Evolutionary conservation across 306 rosid genomes (phyloP).

Genomic region (Inga laurina): DNA sequence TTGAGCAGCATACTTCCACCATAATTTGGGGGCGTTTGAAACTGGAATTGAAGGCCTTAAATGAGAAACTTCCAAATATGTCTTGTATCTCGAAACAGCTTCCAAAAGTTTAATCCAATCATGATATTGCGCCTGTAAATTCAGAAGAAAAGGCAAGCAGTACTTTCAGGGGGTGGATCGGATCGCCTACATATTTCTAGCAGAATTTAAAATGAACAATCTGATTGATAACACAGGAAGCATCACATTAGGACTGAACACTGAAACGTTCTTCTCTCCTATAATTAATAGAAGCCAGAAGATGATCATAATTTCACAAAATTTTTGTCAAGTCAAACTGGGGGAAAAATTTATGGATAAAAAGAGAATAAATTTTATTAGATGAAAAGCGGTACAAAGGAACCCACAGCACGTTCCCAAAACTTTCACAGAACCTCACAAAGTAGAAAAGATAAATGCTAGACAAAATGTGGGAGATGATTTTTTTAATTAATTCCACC

Average conservation of each 20-base stretch:
- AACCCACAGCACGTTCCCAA: too few relatives aligned
- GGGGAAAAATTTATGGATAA: not conserved
- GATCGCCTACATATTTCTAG: not conserved
- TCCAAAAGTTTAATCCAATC: conserved; percentile 95
- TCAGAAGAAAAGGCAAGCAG: conserved; percentile 13
- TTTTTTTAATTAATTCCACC: not conserved
- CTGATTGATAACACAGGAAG: not conserved
- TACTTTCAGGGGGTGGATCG: conserved; percentile 12
- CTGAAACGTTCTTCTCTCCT: not conserved
- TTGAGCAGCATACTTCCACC: conserved; percentile 94
- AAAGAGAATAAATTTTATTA: not conserved
- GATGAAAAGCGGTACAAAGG: not conserved
- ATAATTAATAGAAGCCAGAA: not conserved
- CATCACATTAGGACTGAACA: not conserved
- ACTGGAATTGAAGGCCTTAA: conserved; percentile 77
- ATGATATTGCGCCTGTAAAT: conserved; percentile 74
- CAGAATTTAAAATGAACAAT: not conserved
- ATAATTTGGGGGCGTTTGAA: conserved; percentile 58
- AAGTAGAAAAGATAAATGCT: too few relatives aligned
- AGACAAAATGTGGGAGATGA: too few relatives aligned
- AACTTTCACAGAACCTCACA: too few relatives aligned
- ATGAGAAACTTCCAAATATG: conserved; percentile 80
- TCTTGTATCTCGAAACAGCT: conserved; percentile 84
- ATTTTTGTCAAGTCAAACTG: not conserved
- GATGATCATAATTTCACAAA: not conserved